A percentile compares a stretch with the other conserved stretches of the same genome.
Evolutionary conservation across 352 stramenopile species (phyloP).

Genomic region (Pythium guiyangense): DNA sequence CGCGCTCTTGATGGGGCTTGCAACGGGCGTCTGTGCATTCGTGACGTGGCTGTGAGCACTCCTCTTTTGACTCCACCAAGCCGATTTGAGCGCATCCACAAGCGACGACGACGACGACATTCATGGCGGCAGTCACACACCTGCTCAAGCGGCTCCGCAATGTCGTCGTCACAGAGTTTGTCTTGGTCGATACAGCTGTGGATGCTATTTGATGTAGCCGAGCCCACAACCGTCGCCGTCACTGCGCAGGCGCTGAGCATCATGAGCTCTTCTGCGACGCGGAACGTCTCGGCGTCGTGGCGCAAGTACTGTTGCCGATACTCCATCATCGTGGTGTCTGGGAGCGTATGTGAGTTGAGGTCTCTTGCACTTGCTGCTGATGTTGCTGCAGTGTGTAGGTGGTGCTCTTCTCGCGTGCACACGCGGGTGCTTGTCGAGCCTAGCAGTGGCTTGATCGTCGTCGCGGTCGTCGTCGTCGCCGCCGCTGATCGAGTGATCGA

Average conservation of each 20-base stretch:
- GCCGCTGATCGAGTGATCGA: no score
- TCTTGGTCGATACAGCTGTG: not conserved
- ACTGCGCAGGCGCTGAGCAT: conserved; percentile 45
- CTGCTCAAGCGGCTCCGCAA: not conserved
- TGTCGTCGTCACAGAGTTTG: conserved; percentile 1
- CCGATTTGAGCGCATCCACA: not conserved
- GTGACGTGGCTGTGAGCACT: no score
- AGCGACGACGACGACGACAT: not conserved
- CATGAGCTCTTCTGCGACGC: conserved; percentile 74
- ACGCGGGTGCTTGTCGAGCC: no score
- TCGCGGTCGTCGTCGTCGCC: no score
- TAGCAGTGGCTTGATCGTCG: no score
- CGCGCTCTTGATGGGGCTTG: conserved; percentile 7
- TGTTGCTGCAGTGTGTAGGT: not conserved
- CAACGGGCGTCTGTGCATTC: not conserved
- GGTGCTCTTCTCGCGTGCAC: no score
- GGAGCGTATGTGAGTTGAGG: not conserved
- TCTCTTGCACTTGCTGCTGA: not conserved
- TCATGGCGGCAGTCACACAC: not conserved
- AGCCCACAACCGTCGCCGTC: conserved; percentile 1
- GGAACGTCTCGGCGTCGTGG: conserved; percentile 70
- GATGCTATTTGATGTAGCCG: not conserved
- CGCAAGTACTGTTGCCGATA: conserved; percentile 14
- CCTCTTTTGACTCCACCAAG: no score
- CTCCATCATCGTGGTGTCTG: conserved; percentile 20